Conservation (phyloP, 441 rosid species). For the Bocquillonia castaneifolia region DNA sequence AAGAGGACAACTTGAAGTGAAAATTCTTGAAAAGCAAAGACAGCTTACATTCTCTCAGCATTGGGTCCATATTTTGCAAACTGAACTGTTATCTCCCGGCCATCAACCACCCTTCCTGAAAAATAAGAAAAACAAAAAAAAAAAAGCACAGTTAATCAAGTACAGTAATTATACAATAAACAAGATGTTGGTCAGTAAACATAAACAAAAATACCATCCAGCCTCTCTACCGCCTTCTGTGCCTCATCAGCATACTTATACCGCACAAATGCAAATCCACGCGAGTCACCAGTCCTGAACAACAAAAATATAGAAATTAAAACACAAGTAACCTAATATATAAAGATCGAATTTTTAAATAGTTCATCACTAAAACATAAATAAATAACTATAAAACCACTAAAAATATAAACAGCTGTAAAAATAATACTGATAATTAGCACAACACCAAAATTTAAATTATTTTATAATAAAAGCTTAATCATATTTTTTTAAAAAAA, state of each 20-base stretch:
- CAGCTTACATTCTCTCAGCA: slow-evolving; percentile 77
- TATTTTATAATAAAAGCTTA: neutral
- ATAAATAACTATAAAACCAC: neutral
- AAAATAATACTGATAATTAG: too few relatives aligned
- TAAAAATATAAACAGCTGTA: too few relatives aligned
- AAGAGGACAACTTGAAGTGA: too few relatives aligned
- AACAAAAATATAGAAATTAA: neutral
- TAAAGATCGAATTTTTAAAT: neutral
- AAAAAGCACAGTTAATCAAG: neutral
- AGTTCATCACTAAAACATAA: too few relatives aligned
- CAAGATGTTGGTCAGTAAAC: neutral
- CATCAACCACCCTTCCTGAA: slow-evolving; percentile 65
- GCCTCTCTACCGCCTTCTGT: slow-evolving; percentile 62
- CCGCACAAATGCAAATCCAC: slow-evolving; percentile 74
- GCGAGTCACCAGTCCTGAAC: slow-evolving; percentile 62
- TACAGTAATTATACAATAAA: neutral
- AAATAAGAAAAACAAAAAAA: neutral
- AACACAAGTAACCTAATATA: neutral
- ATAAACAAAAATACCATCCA: slow-evolving; percentile 39
- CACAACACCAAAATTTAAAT: too few relatives aligned
- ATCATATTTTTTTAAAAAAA: neutral
- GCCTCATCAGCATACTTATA: slow-evolving; percentile 77
- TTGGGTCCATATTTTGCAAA: slow-evolving; percentile 72
- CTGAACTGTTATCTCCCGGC: slow-evolving; percentile 68
- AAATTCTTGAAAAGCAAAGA: too few relatives aligned